These are phyloP conservation scores for Coniella vitis DNA, from an alignment of 2,329 filamentous ascomycete genomes.

Conservation along the genomic window DNA sequence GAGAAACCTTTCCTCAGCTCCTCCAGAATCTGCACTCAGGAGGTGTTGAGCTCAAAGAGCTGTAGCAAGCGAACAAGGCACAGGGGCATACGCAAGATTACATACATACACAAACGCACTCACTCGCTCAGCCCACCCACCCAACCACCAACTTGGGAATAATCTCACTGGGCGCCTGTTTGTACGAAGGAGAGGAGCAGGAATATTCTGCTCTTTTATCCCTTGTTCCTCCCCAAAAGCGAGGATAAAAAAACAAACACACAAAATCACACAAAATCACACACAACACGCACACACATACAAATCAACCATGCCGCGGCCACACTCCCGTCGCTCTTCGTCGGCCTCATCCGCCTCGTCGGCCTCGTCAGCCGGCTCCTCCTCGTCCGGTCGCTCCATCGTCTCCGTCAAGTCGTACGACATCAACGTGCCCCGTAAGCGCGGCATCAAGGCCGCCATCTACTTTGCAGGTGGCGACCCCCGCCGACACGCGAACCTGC, in stretches of 20 bases:
- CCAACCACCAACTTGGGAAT: not conserved
- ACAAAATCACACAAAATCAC: not conserved
- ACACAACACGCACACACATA: not conserved
- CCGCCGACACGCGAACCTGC: conserved; percentile 15
- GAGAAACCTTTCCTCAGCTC: too few species aligned
- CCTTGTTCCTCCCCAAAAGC: too few species aligned
- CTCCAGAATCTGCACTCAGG: too few species aligned
- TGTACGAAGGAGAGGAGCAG: too few species aligned
- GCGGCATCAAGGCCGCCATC: conserved; percentile 10
- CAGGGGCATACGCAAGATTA: too few species aligned
- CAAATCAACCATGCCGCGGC: conserved; percentile 7
- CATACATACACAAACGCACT: too few species aligned
- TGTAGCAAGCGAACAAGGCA: too few species aligned
- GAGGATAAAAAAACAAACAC: not conserved
- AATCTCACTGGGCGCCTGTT: too few species aligned
- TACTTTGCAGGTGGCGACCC: conserved; percentile 17
- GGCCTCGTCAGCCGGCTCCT: conserved; percentile 3
- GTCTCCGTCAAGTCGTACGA: conserved; percentile 11
- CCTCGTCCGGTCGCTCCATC: conserved; percentile 9
- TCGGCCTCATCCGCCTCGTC: conserved; percentile 8
- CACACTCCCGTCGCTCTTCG: conserved; percentile 13
- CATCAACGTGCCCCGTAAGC: conserved; percentile 9
- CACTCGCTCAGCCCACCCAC: not conserved
- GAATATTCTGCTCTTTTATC: too few species aligned
- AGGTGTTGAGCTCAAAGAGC: too few species aligned